Evolutionary conservation across 331 rosid species (phyloP), one percentile per base, ranked within the genome.

Genomic region (Acacia concinna): DNA sequence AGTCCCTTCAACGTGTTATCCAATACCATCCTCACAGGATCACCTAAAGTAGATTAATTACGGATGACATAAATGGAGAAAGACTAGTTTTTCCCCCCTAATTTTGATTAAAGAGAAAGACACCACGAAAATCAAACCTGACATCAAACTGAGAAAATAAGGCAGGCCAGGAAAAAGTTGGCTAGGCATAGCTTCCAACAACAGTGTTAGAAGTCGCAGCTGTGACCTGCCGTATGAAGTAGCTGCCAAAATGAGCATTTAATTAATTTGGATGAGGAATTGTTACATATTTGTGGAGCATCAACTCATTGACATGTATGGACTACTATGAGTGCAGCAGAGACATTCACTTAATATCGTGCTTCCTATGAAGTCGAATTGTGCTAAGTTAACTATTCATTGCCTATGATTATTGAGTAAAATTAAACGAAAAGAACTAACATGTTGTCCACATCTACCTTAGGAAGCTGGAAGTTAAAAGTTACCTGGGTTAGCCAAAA

Each of bases 401-500:
- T 2, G 37, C 44, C 17, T 40, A n/a, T 51, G 74, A 71, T 38
- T 75, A 71, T 2, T 5, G 3, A 32, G 35, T 1, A n/a, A n/a
- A n/a, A 65, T 44, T 47, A 65, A 85, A 25, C 47, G 23, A 51
- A 47, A 66, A 2, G 4, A 5, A 32, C 35, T 32, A 32, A 32
- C 35, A 32, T 32, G 35, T 32, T 32, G 64, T 40, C 31, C 21
- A 46, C 47, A 51, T 44, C 27, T n/a, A n/a, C n/a, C n/a, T 59
- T 69, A 8, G n/a, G 38, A 68, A 75, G 71, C 46, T 12, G 21
- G 46, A 68, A 71, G 66, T 62, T 9, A 41, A 41, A 46, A 63
- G 32, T 70, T 83, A 88, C 99, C 97, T 83, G 99, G 91, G 81
- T 95, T 95, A 2, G 92, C 93, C 85, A 95, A 85, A 83, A 95